These are phyloP conservation scores for Lachnellula subtilissima DNA, from an alignment of 2,329 filamentous ascomycete species.

Conservation along the genomic window DNA sequence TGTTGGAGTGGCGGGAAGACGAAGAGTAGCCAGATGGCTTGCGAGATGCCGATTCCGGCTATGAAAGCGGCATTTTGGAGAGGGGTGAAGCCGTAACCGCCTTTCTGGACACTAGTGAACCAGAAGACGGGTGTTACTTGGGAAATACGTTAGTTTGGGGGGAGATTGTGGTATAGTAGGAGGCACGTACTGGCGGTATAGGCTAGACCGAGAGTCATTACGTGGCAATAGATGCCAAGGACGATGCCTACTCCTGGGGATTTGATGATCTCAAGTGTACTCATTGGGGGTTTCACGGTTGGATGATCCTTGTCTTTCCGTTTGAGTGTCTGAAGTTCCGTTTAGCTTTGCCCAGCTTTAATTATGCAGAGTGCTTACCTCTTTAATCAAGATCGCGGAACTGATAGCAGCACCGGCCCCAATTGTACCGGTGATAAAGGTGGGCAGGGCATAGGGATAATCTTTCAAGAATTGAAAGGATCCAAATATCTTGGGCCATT, in stretches of 20 bases:
- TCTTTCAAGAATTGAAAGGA: constrained; percentile 52
- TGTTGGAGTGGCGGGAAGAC: constrained; percentile 64
- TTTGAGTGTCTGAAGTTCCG: constrained; percentile 39
- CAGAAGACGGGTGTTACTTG: constrained; percentile 60
- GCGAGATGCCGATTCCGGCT: constrained; percentile 57
- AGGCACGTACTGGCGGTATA: constrained; percentile 53
- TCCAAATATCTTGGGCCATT: constrained; percentile 57
- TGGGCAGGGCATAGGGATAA: constrained; percentile 63
- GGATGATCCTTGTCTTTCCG: constrained; percentile 23
- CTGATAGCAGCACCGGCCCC: constrained; percentile 49
- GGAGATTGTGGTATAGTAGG: background rate
- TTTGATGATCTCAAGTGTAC: constrained; percentile 51
- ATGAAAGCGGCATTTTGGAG: constrained; percentile 63
- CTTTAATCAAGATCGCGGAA: constrained; percentile 54
- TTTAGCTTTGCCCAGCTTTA: background rate
- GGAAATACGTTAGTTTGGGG: background rate
- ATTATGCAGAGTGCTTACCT: constrained; percentile 33
- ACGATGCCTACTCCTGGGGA: constrained; percentile 62
- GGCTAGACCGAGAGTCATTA: constrained; percentile 63
- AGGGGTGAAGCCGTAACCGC: constrained; percentile 60
- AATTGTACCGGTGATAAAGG: constrained; percentile 51
- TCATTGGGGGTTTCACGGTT: constrained; percentile 30
- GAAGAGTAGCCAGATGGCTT: constrained; percentile 67
- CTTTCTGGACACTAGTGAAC: constrained; percentile 57
- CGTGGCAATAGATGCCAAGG: constrained; percentile 60